Percentiles rank a stretch among this genome's conserved stretches.
phyloP scores from a whole-genome alignment of 2,329 filamentous ascomycete genomes.

The Cladosporium sp. region DNA sequence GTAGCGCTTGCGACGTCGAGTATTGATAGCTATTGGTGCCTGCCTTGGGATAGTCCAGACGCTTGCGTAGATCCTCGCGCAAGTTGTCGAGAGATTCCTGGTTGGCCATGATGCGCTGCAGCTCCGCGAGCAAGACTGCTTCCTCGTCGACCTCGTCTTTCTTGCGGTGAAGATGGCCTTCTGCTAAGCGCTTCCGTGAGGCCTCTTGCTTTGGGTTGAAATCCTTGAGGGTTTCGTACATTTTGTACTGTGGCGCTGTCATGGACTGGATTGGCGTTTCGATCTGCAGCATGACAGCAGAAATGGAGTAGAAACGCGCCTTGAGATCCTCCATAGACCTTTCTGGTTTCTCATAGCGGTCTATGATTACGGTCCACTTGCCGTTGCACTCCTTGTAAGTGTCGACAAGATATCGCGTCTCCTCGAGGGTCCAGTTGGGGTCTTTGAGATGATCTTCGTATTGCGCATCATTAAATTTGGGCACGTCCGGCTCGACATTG shows the following conservation, averaged over 20 bases:
- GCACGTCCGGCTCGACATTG: slow-evolving; percentile 76
- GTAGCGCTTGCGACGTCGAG: slow-evolving; percentile 77
- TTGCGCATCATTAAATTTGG: slow-evolving; percentile 82
- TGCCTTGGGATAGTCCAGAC: slow-evolving; percentile 75
- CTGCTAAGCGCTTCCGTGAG: slow-evolving; percentile 79
- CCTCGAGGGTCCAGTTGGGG: slow-evolving; percentile 82
- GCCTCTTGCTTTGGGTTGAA: slow-evolving; percentile 81
- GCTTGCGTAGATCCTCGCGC: slow-evolving; percentile 72
- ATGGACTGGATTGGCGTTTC: slow-evolving; percentile 81
- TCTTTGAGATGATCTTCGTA: slow-evolving; percentile 74
- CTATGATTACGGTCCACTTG: slow-evolving; percentile 87
- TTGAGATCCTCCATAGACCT: slow-evolving; percentile 90
- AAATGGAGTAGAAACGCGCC: slow-evolving; percentile 83
- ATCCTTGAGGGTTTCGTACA: slow-evolving; percentile 81
- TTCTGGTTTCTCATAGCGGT: slow-evolving; percentile 64
- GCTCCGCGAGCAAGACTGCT: slow-evolving; percentile 81
- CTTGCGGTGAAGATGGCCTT: slow-evolving; percentile 73
- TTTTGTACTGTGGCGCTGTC: slow-evolving; percentile 78
- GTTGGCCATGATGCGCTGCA: slow-evolving; percentile 86
- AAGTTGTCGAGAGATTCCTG: slow-evolving; percentile 86
- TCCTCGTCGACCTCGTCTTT: slow-evolving; percentile 91
- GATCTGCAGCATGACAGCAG: slow-evolving; percentile 76
- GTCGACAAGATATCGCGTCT: slow-evolving; percentile 87
- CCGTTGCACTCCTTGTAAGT: slow-evolving; percentile 77
- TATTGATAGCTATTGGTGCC: slow-evolving; percentile 62